phyloP scores from a whole-genome alignment of 2,329 filamentous ascomycete species.

The Penicillium sp. region DNA sequence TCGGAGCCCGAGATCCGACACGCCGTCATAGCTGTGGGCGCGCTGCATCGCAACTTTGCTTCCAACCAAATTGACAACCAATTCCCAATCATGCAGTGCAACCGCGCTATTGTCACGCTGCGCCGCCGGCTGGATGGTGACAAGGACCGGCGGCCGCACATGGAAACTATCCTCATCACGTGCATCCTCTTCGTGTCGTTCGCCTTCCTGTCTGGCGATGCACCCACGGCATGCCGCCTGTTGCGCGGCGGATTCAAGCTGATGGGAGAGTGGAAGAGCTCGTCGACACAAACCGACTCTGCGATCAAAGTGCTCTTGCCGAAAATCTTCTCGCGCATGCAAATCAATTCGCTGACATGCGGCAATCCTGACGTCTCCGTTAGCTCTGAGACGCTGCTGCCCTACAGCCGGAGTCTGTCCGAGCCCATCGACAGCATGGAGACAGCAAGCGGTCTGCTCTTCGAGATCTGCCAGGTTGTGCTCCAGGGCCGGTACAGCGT shows the following conservation, averaged over 20 bases:
- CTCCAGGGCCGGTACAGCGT: background rate
- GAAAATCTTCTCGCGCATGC: conserved; percentile 12
- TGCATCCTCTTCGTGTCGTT: conserved; percentile 16
- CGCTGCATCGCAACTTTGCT: conserved; percentile 13
- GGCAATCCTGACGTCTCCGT: background rate
- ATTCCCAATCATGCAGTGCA: conserved; percentile 14
- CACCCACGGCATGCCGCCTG: conserved; percentile 7
- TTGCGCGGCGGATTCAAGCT: conserved; percentile 14
- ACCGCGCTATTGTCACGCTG: conserved; percentile 13
- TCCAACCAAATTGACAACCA: conserved; percentile 1
- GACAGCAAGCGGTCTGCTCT: conserved; percentile 2
- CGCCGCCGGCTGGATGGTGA: conserved; percentile 7
- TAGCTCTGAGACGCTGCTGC: background rate
- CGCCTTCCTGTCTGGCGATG: conserved; percentile 16
- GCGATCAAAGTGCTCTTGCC: conserved; percentile 5
- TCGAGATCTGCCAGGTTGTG: background rate
- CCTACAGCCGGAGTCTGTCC: background rate
- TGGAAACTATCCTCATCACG: conserved; percentile 16
- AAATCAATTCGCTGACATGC: conserved; percentile 10
- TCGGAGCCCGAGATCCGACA: conserved; percentile 4
- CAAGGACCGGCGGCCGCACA: conserved; percentile 6
- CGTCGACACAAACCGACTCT: background rate
- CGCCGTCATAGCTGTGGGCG: conserved; percentile 8
- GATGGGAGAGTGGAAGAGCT: conserved; percentile 6
- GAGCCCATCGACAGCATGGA: conserved; percentile 3